Evolutionary conservation across 2,329 filamentous ascomycete species (phyloP), one percentile per base, ranked within the genome.

Genomic region (Fusarium sp.): DNA sequence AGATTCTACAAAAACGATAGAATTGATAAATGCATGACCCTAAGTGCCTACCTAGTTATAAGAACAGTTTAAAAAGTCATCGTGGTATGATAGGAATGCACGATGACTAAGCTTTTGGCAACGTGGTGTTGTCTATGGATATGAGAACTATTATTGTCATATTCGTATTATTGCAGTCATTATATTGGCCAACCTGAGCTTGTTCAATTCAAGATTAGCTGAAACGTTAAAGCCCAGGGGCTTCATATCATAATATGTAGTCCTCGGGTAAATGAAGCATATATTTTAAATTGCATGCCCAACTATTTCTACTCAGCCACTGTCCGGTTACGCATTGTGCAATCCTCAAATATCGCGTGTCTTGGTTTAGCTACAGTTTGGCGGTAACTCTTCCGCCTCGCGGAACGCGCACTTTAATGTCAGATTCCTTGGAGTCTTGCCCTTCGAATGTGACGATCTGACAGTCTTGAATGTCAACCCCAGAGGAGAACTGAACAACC

Each of bases 401-500:
- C 57, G 71, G 71, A 74, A 69, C 28, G 28, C 72, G 61, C 80
- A 85, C 79, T 79, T 80, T 78, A 19, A 81, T 81, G 64, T 81
- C 81, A 82, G 86, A 82, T 19, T 82, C 83, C 83, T 83, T 80
- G 9, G 80, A 63, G 5, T 72, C 75, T 25, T 75, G 71, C 4
- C 76, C 72, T 61, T 79, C 79, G 23, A 86, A 79, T 8, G 81
- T 84, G 23, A 94, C 90, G 82, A 97, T 91, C 85, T 99, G 94
- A 78, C 94, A 97, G 82, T 99, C 96, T 83, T 98, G 96, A 3
- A 88, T 84, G 1, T 84, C 89, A 18, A 96, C 92, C 5, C 93
- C 95, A 82, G 97, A 98, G 38, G 91, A 91, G 84, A 93, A 96
- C 84, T 98, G 96, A 74, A 93, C 89, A 4, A 98, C 96, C 9